These are phyloP conservation scores for Tetrapisispora arboricola DNA, from an alignment of 805 yeast species.

Conservation along the genomic window DNA sequence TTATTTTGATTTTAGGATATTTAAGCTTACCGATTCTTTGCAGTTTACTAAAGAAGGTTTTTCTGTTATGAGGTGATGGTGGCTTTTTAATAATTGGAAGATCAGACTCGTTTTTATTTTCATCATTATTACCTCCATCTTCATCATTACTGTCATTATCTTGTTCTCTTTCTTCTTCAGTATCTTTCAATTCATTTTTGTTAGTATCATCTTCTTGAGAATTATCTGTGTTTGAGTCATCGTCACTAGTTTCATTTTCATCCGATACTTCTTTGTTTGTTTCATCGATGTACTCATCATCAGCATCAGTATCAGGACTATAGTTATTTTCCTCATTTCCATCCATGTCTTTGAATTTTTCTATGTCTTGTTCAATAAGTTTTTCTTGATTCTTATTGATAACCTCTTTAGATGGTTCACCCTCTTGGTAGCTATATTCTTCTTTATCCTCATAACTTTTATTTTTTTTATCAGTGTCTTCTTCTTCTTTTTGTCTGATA, in stretches of 20 bases:
- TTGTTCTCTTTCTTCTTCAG: neutral
- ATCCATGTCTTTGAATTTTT: too few species aligned
- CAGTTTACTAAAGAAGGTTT: neutral
- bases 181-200: too few species aligned
- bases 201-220: neutral
- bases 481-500: slow-evolving; percentile 25
- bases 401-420: neutral
- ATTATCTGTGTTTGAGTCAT: neutral
- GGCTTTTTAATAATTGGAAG: slow-evolving; percentile 9
- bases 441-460: slow-evolving; percentile 5
- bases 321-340: too few species aligned
- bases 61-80: slow-evolving; percentile 3
- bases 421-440: neutral
- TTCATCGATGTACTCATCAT: too few species aligned
- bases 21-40: neutral
- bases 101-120: neutral
- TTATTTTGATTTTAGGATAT: slow-evolving; percentile 20
- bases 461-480: slow-evolving; percentile 23
- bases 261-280: neutral
- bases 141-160: neutral
- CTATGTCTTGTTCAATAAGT: too few species aligned
- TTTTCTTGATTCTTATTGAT: too few species aligned
- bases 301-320: neutral
- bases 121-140: slow-evolving; percentile 12
- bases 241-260: neutral